Conservation (phyloP, 2,329 filamentous ascomycete genomes). For the Monosporascus cannonballus region DNA sequence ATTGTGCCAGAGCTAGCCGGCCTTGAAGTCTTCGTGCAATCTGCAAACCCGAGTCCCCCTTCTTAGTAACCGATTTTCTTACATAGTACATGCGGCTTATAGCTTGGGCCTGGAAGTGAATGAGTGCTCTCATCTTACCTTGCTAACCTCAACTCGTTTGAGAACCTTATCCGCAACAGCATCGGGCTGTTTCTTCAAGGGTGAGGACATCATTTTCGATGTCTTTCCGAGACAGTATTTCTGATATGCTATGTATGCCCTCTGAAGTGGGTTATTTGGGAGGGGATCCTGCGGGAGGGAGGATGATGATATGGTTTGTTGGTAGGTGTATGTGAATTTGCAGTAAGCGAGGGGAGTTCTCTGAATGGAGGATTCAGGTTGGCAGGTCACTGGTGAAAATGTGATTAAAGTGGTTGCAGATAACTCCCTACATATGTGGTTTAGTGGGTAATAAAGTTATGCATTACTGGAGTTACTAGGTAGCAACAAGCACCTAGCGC, state of each 20-base stretch:
- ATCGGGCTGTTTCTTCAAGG: conserved; percentile 58
- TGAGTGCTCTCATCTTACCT: conserved; percentile 43
- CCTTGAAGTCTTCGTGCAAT: conserved; percentile 91
- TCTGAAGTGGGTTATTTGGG: background rate
- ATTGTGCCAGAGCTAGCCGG: conserved; percentile 88
- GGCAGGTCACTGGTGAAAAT: background rate
- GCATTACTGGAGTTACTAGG: too few relatives aligned
- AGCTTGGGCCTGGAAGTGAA: too few relatives aligned
- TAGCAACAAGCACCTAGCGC: too few relatives aligned
- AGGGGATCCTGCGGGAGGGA: background rate
- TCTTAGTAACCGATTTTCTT: conserved; percentile 12
- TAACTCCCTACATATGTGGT: background rate
- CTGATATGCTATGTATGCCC: background rate
- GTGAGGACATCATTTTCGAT: conserved; percentile 45
- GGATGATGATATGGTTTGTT: background rate
- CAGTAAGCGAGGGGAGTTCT: background rate
- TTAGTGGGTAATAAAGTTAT: too few relatives aligned
- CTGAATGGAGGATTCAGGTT: background rate
- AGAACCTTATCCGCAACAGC: conserved; percentile 63
- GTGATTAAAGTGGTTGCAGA: background rate
- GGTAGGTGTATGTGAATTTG: background rate
- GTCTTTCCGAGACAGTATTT: background rate
- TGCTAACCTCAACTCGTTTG: conserved; percentile 68
- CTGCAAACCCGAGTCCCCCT: conserved; percentile 39
- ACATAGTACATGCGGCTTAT: too few relatives aligned